These are phyloP conservation scores for Lactifluus piperatus DNA, from an alignment of 768 basidiomycete species.

Conservation along the genomic window DNA sequence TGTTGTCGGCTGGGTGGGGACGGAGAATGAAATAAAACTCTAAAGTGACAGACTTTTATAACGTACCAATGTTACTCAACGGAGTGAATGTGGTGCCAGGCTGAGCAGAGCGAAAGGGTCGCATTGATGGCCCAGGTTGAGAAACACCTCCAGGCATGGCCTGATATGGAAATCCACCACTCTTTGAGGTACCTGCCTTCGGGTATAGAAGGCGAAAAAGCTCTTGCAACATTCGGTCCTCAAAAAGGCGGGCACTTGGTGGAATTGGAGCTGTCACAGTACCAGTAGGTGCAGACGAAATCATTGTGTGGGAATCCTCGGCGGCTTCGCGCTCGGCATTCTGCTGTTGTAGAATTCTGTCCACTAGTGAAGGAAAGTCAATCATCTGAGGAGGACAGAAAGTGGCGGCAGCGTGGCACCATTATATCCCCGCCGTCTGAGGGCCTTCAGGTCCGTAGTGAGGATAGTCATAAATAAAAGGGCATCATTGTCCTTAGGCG, in stretches of 20 bases:
- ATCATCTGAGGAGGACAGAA: slow-evolving; percentile 8
- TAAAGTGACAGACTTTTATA: not conserved
- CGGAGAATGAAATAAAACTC: not conserved
- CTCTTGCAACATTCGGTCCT: slow-evolving; percentile 11
- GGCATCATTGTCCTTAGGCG: slow-evolving; percentile 77
- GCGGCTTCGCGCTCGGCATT: slow-evolving; percentile 53
- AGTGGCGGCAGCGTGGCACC: slow-evolving; percentile 34
- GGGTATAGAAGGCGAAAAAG: no score
- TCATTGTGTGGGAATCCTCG: slow-evolving; percentile 25
- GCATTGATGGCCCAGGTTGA: slow-evolving; percentile 7
- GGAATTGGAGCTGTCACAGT: not conserved
- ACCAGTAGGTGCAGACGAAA: not conserved
- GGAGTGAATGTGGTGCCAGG: slow-evolving; percentile 31
- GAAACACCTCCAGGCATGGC: not conserved
- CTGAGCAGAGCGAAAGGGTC: slow-evolving; percentile 4
- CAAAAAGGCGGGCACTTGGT: not conserved
- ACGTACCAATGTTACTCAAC: slow-evolving; percentile 34
- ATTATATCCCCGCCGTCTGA: slow-evolving; percentile 81
- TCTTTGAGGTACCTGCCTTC: not conserved
- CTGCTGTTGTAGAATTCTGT: slow-evolving; percentile 83
- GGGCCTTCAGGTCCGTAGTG: slow-evolving; percentile 75
- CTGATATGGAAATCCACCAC: not conserved
- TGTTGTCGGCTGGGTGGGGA: slow-evolving; percentile 12
- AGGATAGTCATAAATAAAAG: slow-evolving; percentile 90
- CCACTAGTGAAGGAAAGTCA: slow-evolving; percentile 42